phyloP scores from a whole-genome alignment of 1,139 yeast species.

The Suzukiozyma palmioleophila region DNA sequence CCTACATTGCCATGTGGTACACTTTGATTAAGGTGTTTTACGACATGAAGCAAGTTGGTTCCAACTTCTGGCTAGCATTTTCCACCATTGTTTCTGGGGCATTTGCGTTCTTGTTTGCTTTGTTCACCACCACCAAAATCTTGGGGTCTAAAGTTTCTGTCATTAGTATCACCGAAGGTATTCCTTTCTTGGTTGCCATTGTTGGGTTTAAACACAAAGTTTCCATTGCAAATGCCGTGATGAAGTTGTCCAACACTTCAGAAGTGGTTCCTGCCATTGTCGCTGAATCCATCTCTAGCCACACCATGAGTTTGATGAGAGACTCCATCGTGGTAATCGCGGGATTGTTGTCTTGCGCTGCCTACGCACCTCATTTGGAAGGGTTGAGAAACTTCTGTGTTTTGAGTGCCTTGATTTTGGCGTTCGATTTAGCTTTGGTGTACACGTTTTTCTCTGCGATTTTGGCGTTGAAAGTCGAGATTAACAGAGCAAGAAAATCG shows the following conservation, averaged over 20 bases:
- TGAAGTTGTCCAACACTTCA: constrained; percentile 33
- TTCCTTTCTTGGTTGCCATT: constrained; percentile 89
- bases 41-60: constrained; percentile 78
- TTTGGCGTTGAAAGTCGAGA: constrained; percentile 84
- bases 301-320: constrained; percentile 68
- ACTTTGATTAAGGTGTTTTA: constrained; percentile 73
- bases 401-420: constrained; percentile 66
- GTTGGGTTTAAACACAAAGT: constrained; percentile 91
- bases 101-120: constrained; percentile 82
- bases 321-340: constrained; percentile 75
- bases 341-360: constrained; percentile 64
- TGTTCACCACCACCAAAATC: constrained; percentile 61
- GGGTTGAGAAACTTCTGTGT: constrained; percentile 86
- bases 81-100: constrained; percentile 78
- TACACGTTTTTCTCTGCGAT: constrained; percentile 85
- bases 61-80: constrained; percentile 86
- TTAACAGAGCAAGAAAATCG: constrained; percentile 81
- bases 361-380: constrained; percentile 65
- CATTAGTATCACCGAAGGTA: constrained; percentile 79
- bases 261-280: constrained; percentile 45
- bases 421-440: constrained; percentile 70
- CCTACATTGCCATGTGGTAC: constrained; percentile 88
- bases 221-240: constrained; percentile 63
- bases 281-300: constrained; percentile 58
- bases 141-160: constrained; percentile 58